Evolutionary conservation across 2,329 filamentous ascomycete species (phyloP), one percentile per base, ranked within the genome.

Genomic region (Aphanocladium album): DNA sequence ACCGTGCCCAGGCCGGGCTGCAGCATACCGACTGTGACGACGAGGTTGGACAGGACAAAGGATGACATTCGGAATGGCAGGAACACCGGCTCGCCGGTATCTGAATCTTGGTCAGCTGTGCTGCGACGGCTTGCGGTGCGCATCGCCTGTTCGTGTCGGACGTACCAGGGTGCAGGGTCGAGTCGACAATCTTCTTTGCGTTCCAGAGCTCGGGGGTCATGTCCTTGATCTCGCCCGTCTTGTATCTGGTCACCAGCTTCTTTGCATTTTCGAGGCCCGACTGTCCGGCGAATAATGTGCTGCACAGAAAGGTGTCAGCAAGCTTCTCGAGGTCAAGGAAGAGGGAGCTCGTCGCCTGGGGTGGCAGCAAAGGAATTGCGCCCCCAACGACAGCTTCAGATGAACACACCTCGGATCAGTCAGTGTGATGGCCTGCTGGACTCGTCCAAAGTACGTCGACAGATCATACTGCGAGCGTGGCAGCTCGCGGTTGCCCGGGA

Each of bases 61-160:
- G 85, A 90, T 56, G 93, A 98, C 95, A 99, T 99, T 73, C 95
- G 90, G 74, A 98, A 98, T 21, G 95, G 95, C 19, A 99, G 83
- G 68, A 98, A 85, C 64, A 99, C 93, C 52, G 93, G 89, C 73
- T 93, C 82, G 66, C 95, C 95, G 19, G 93, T 98, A 75, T 99
- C 95, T 96, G 30, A 17, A 16, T 25, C 30, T 25, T 1, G 2
- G 27, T 55, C 53, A 51, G 57, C 23, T 19, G 19, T 46, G 37
- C 3, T n/a, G 17, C 19, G 41, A 19, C 21, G 51, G 30, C 50
- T 64, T 60, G 69, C 64, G 60, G 61, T 53, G 33, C 35, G 35
- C 7, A 37, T 55, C 25, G 14, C 50, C 23, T 21, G 27, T 35
- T 35, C 25, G 33, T n/a, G 14, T 19, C 3, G 41, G 63, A 51